Evolutionary conservation across 1,284 basidiomycete genomes (phyloP), one percentile per base, ranked within the genome.

Genomic region (Ustilago esculenta): DNA sequence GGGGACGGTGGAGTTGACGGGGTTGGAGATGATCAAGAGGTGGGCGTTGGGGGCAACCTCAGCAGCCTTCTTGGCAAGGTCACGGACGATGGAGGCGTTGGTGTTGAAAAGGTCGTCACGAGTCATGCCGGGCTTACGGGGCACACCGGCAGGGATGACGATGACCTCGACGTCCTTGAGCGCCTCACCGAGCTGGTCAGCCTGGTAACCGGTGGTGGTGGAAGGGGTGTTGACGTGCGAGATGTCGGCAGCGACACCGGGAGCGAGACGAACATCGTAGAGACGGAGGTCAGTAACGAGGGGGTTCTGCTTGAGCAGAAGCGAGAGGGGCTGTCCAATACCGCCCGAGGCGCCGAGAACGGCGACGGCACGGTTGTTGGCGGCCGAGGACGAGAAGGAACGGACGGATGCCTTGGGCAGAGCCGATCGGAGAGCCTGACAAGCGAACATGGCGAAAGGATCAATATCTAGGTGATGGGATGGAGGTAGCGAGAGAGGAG

Each of bases 91-190:
- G 66, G 91, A 92, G 52, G 92, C 92, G 83, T 95, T 94, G 72
- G 92, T 94, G 86, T 94, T 95, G 90, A 98, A 99, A 68, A 99
- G 91, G 84, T 98, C 95, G 83, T 99, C 95, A 85, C 96, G 92
- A 84, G 90, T 92, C 93, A 93, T 92, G 27, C 80, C 83, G 60
- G 76, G 83, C 79, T 84, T 84, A 65, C 83, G 81, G 49, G 83
- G 83, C 32, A 84, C 81, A 76, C 95, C 96, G 83, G 95, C 95
- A 64, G 96, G 96, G 83, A 98, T 96, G 76, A 98, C 90, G 74
- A 98, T 90, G 71, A 98, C 90, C 84, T 94, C 86, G 70, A 87
- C 90, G 75, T 90, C 92, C 67, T 91, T 88, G 59, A 96, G 87
- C 20, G 93, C 92, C 76, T 89, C 86, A 82, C 92, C 90, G 78